Conservation (phyloP, 2,329 filamentous ascomycete species). For the Aspergillus nomiae region DNA sequence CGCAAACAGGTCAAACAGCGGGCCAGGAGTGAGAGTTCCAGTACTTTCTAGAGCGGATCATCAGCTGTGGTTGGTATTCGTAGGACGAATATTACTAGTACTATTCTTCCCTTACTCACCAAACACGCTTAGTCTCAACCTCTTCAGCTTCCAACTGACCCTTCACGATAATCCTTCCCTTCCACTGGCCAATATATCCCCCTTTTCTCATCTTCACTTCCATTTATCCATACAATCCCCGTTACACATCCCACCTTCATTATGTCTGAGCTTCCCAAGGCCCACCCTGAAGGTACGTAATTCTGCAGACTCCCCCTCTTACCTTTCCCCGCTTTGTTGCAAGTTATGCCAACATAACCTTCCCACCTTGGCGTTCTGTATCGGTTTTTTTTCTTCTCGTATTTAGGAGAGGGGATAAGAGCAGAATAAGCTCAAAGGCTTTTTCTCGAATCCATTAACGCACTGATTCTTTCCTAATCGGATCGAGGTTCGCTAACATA, state of each 20-base stretch:
- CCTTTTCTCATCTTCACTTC: slow-evolving; percentile 2
- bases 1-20: slow-evolving; percentile 39
- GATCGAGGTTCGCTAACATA: slow-evolving; percentile 8
- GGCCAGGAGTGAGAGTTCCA: slow-evolving; percentile 35
- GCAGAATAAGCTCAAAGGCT: neutral
- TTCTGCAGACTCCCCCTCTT: slow-evolving; percentile 22
- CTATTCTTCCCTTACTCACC: neutral
- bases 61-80: slow-evolving; percentile 11
- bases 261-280: slow-evolving; percentile 32
- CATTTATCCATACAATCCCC: slow-evolving; percentile 11
- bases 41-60: slow-evolving; percentile 42
- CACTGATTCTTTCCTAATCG: slow-evolving; percentile 4
- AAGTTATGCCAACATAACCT: slow-evolving; percentile 9
- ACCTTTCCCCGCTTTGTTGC: slow-evolving; percentile 32
- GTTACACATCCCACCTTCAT: slow-evolving; percentile 17
- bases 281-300: slow-evolving; percentile 51
- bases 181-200: neutral
- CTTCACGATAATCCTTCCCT: slow-evolving; percentile 6
- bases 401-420: neutral
- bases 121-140: slow-evolving; percentile 14
- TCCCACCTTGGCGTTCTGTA: neutral
- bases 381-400: neutral
- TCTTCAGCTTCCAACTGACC: slow-evolving; percentile 14
- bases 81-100: slow-evolving; percentile 12
- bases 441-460: neutral